Evolutionary conservation across 1,284 basidiomycete species (phyloP).

Genomic region (Rhizoctonia solani): DNA sequence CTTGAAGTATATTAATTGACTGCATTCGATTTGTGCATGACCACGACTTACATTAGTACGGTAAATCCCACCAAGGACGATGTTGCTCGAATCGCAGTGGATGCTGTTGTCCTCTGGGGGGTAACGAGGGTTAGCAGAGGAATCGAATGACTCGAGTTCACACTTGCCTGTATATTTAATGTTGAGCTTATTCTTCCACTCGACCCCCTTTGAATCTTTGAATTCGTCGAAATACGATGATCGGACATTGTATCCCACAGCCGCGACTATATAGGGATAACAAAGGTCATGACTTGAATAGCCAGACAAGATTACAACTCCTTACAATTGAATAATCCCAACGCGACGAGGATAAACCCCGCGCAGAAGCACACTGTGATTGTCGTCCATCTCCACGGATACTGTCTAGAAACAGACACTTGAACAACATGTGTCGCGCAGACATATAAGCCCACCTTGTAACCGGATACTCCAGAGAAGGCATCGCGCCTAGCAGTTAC

Average conservation of each 20-base stretch:
- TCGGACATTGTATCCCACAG: conserved; percentile 15
- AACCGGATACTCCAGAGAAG: conserved; percentile 17
- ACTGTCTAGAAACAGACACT: not conserved
- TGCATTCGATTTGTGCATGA: not conserved
- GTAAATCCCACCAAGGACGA: conserved; percentile 17
- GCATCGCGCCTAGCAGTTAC: not conserved
- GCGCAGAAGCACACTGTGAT: not conserved
- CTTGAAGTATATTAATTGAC: not conserved
- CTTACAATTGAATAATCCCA: conserved; percentile 28
- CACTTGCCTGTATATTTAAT: conserved; percentile 20
- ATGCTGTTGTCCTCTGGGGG: conserved; percentile 11
- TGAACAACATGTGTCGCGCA: too few species aligned
- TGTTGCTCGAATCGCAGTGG: not conserved
- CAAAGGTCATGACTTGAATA: not conserved
- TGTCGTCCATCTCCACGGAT: conserved; percentile 20
- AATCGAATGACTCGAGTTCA: too few species aligned
- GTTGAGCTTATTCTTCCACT: conserved; percentile 22
- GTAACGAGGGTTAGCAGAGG: too few species aligned
- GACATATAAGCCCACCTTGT: conserved; percentile 3
- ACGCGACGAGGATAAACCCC: conserved; percentile 2
- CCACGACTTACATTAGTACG: conserved; percentile 5
- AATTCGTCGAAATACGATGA: conserved; percentile 10
- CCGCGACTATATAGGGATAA: conserved; percentile 2
- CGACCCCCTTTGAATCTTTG: not conserved
- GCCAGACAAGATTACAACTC: not conserved